Evolutionary conservation across 2,329 filamentous ascomycete genomes (phyloP).

Genomic region (Parascedosporium putredinis): DNA sequence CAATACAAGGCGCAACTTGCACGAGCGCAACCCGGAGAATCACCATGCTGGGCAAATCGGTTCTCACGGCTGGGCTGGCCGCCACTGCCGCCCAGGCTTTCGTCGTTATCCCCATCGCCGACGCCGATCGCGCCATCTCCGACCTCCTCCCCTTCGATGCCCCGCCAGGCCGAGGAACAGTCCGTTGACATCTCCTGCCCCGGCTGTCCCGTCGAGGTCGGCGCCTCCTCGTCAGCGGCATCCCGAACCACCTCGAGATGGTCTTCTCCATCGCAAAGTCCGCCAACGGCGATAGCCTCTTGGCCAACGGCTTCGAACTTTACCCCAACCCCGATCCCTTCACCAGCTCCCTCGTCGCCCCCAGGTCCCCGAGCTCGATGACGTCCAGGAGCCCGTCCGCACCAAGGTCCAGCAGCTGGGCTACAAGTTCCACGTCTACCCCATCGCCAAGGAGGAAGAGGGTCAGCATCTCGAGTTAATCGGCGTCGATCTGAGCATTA

Average conservation of each 20-base stretch:
- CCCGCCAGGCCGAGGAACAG: slow-evolving; percentile 23
- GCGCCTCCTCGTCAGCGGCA: slow-evolving; percentile 14
- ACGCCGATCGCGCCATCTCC: slow-evolving; percentile 31
- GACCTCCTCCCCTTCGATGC: slow-evolving; percentile 26
- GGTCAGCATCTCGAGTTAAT: slow-evolving; percentile 42
- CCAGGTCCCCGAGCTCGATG: slow-evolving; percentile 30
- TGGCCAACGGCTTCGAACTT: slow-evolving; percentile 50
- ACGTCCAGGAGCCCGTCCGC: slow-evolving; percentile 16
- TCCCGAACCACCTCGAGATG: slow-evolving; percentile 35
- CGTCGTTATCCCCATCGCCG: slow-evolving; percentile 40
- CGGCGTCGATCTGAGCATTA: slow-evolving; percentile 44
- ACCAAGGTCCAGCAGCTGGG: slow-evolving; percentile 29
- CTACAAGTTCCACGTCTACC: slow-evolving; percentile 34
- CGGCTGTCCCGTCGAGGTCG: slow-evolving; percentile 36
- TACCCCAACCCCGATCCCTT: slow-evolving; percentile 43
- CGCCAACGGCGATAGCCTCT: slow-evolving; percentile 32
- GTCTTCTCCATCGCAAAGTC: slow-evolving; percentile 42
- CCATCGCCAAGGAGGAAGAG: slow-evolving; percentile 36
- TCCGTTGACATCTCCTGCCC: slow-evolving; percentile 40
- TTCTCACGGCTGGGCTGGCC: slow-evolving; percentile 4
- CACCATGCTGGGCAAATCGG: slow-evolving; percentile 8
- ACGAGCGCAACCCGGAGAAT: background rate
- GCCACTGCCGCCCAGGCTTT: slow-evolving; percentile 28
- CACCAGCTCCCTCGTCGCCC: slow-evolving; percentile 32
- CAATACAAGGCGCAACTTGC: too few relatives aligned